Conservation (phyloP, 1,139 yeast genomes). For the Suhomyces bokatorum region DNA sequence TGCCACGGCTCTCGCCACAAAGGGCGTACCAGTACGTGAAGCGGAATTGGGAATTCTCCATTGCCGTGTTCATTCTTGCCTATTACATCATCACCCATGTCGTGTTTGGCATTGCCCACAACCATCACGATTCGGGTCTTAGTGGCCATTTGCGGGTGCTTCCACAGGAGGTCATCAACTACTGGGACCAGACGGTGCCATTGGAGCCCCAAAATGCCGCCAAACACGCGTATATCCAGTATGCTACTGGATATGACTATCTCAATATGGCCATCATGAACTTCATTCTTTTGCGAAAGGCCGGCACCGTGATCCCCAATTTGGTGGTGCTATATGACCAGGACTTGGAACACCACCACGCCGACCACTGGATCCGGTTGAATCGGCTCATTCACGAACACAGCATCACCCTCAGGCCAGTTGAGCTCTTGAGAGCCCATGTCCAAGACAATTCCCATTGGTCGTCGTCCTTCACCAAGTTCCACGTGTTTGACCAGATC, state of each 20-base stretch:
- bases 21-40: background rate
- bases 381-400: slow-evolving; percentile 9
- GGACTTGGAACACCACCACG: slow-evolving; percentile 16
- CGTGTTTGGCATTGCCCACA: slow-evolving; percentile 15
- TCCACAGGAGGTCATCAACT: slow-evolving; percentile 25
- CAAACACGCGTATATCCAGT: slow-evolving; percentile 35
- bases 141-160: slow-evolving; percentile 23
- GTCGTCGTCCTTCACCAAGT: slow-evolving; percentile 56
- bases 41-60: slow-evolving; percentile 29
- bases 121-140: slow-evolving; percentile 17
- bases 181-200: slow-evolving; percentile 11
- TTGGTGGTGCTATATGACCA: slow-evolving; percentile 30
- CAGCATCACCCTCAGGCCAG: slow-evolving; percentile 25
- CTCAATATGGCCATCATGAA: slow-evolving; percentile 36
- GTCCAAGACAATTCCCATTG: slow-evolving; percentile 35
- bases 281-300: slow-evolving; percentile 25
- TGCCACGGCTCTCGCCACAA: background rate
- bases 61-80: slow-evolving; percentile 23
- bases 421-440: slow-evolving; percentile 17
- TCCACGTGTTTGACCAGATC: slow-evolving; percentile 50
- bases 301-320: slow-evolving; percentile 25
- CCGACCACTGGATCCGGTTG: slow-evolving; percentile 13
- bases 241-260: slow-evolving; percentile 37
- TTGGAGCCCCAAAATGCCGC: background rate
- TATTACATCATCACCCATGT: slow-evolving; percentile 24